Evolutionary conservation across 2,329 filamentous ascomycete species (phyloP), one percentile per base, ranked within the genome.

Genomic region (Aspergillus persii): DNA sequence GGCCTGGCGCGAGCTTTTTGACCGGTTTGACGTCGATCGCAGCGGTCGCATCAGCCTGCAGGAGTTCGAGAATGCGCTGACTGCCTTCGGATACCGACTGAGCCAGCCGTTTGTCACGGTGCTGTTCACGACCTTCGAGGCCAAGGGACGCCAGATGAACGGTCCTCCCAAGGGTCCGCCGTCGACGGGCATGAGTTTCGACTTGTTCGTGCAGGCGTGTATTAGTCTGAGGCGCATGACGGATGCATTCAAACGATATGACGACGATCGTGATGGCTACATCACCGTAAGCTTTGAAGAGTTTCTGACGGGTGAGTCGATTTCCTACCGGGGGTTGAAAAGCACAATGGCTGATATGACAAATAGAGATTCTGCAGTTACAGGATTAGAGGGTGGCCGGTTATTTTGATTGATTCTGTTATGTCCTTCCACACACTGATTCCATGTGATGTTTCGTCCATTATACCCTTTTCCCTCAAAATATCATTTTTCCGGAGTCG

Each of bases 211-310:
- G 61, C 95, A 99, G 82, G 92, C 92, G 54, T 98, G 95, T 76
- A 98, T 99, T 73, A 92, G 88, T 68, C 82, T 99, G 70, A 97
- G 98, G 84, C 86, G 95, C 68, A 98, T 99, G 94, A 99, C 95
- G 61, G 95, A 99, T 76, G 92, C 96, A 30, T 99, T 99, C 76
- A 99, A 99, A 83, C 94, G 93, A 78, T 99, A 98, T 75, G 95
- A 99, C 68, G 91, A 96, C 70, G 95, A 99, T 76, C 86, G 95
- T 47, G 95, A 98, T 77, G 95, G 95, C 1, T 98, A 93, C 74
- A 91, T 93, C 67, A 93, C 89, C 3, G 77, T 93, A 56, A 91
- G 88, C 73, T 93, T 93, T 69, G 89, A 92, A 78, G 89, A 92
- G 69, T 92, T 92, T 74, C 78, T 92, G 71, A 88, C 86, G 41